phyloP scores from a whole-genome alignment of 2,329 filamentous ascomycete species.

The Corniculantispora saksenae region DNA sequence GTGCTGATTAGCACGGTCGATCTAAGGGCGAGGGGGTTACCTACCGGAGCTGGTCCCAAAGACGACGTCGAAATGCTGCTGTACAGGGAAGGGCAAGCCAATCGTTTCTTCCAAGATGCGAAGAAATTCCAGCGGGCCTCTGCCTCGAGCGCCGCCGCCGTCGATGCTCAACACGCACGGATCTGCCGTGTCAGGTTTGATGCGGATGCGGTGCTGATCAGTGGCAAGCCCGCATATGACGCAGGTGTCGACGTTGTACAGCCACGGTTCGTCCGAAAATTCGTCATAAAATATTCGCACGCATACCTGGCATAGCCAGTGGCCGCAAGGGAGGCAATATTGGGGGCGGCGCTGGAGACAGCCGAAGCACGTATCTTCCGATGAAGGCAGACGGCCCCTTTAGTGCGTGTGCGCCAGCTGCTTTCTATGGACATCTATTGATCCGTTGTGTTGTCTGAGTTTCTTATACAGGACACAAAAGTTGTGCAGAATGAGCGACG shows the following conservation, averaged over 20 bases:
- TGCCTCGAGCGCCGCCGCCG: slow-evolving; percentile 17
- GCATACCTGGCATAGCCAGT: slow-evolving; percentile 17
- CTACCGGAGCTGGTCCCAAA: slow-evolving; percentile 22
- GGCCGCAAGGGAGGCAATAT: slow-evolving; percentile 15
- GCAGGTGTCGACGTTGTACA: slow-evolving; percentile 14
- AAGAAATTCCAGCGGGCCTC: slow-evolving; percentile 16
- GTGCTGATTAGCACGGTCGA: background rate
- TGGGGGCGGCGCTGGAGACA: slow-evolving; percentile 17
- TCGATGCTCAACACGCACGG: slow-evolving; percentile 20
- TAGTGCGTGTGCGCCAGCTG: slow-evolving; percentile 1
- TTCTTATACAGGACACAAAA: background rate
- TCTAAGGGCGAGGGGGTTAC: background rate
- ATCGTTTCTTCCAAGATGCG: slow-evolving; percentile 15
- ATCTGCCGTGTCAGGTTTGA: slow-evolving; percentile 17
- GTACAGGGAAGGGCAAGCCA: slow-evolving; percentile 18
- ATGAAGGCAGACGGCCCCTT: slow-evolving; percentile 3
- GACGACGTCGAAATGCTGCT: slow-evolving; percentile 19
- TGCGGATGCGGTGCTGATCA: background rate
- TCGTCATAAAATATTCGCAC: slow-evolving; percentile 11
- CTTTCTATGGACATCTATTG: background rate
- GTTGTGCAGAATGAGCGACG: background rate
- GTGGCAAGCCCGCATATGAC: slow-evolving; percentile 12
- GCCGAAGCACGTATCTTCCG: slow-evolving; percentile 18
- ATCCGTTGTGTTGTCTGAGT: background rate
- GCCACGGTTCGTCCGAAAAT: slow-evolving; percentile 9